Conservation (phyloP, 495 filamentous ascomycete genomes). For the Melanomma pulvis-pyrius region DNA sequence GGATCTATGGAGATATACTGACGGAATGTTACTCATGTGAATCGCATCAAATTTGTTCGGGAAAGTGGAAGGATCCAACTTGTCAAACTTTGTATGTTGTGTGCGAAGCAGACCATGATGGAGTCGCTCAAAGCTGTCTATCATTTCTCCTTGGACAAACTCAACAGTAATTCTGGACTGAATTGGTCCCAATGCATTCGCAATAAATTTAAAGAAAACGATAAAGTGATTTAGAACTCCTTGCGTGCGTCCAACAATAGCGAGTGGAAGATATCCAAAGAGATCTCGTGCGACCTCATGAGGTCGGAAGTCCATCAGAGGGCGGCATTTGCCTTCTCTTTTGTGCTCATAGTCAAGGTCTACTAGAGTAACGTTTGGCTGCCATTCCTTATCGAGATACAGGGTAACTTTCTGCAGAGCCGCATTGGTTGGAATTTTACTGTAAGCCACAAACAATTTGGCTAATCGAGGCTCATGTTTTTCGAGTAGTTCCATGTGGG, state of each 20-base stretch:
- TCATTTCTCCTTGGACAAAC: not conserved
- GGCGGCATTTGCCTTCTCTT: not conserved
- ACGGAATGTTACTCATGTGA: constrained; percentile 1
- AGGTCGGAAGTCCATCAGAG: not conserved
- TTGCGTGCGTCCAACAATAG: not conserved
- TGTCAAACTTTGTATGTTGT: not conserved
- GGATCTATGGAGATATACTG: not conserved
- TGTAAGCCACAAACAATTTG: not conserved
- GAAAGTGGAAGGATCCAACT: not conserved
- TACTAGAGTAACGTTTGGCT: constrained; percentile 1
- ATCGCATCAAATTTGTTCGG: not conserved
- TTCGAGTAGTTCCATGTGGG: not conserved
- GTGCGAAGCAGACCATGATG: not conserved
- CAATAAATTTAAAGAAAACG: not conserved
- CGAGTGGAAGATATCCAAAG: not conserved
- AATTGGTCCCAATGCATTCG: not conserved
- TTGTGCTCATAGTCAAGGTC: not conserved
- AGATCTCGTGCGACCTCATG: not conserved
- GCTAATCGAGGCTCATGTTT: not conserved
- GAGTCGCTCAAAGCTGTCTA: not conserved
- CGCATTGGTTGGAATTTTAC: not conserved
- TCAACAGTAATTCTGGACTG: not conserved
- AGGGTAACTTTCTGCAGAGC: not conserved
- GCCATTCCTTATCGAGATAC: not conserved
- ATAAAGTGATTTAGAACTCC: not conserved